phyloP scores from a whole-genome alignment of 2,329 filamentous ascomycete genomes.

The Xylariaceae sp. region DNA sequence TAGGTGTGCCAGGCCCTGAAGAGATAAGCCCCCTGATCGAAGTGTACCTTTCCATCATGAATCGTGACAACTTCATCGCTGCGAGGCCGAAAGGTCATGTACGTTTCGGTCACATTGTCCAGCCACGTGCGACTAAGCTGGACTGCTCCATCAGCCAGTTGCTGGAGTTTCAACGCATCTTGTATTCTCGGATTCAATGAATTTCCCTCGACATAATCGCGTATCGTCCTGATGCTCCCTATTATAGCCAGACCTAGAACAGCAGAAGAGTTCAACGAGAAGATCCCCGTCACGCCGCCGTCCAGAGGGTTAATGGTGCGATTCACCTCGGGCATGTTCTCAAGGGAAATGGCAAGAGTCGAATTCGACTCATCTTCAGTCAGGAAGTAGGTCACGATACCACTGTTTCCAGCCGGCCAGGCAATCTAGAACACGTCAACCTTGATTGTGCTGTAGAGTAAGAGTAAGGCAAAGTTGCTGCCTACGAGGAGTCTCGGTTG shows the following conservation, averaged over 20 bases:
- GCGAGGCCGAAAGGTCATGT: conserved; percentile 42
- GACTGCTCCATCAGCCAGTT: conserved; percentile 39
- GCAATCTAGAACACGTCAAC: conserved; percentile 33
- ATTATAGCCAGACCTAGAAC: conserved; percentile 51
- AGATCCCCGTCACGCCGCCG: conserved; percentile 48
- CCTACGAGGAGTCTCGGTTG: conserved; percentile 48
- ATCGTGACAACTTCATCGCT: conserved; percentile 34
- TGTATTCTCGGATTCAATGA: conserved; percentile 51
- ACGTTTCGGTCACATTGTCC: conserved; percentile 55
- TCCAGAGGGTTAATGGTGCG: conserved; percentile 42
- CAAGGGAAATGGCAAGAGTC: conserved; percentile 46
- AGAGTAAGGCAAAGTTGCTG: neutral
- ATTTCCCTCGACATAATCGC: conserved; percentile 57
- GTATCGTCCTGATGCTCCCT: conserved; percentile 57
- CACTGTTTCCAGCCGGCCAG: conserved; percentile 63
- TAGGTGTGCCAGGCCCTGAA: conserved; percentile 59
- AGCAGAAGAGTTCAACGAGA: conserved; percentile 55
- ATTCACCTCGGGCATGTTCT: conserved; percentile 44
- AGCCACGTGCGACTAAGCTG: conserved; percentile 53
- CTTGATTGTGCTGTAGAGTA: neutral
- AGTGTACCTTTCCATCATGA: conserved; percentile 36
- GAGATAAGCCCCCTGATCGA: conserved; percentile 49
- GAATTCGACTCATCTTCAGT: conserved; percentile 50
- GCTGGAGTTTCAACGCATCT: conserved; percentile 42
- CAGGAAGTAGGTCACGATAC: conserved; percentile 51